Evolutionary conservation across 1,139 yeast genomes (phyloP).

Genomic region (Pichia sp.): DNA sequence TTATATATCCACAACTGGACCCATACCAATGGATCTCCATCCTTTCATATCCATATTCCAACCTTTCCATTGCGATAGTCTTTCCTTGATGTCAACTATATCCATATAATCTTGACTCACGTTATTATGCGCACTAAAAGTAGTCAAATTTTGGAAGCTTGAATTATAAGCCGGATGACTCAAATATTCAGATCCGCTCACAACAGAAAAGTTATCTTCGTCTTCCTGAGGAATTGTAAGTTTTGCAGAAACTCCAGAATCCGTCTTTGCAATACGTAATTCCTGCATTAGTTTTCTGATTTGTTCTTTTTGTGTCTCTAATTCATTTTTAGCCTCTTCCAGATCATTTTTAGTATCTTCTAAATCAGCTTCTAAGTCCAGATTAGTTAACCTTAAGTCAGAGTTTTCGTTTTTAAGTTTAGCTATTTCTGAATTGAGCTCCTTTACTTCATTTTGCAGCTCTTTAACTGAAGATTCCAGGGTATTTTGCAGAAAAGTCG

Average conservation of each 20-base stretch:
- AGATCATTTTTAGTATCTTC: slow-evolving; percentile 19
- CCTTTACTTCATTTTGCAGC: slow-evolving; percentile 11
- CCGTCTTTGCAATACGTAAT: slow-evolving; percentile 4
- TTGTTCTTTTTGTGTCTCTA: slow-evolving; percentile 14
- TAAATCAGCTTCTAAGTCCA: slow-evolving; percentile 20
- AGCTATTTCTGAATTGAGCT: slow-evolving; percentile 8
- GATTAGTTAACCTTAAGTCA: slow-evolving; percentile 18
- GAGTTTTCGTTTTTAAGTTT: slow-evolving; percentile 15
- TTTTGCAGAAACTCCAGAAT: background rate
- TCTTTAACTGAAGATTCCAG: slow-evolving; percentile 13
- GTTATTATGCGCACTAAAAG: slow-evolving; percentile 14
- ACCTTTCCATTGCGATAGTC: slow-evolving; percentile 52
- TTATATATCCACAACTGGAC: slow-evolving; percentile 47
- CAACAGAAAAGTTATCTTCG: slow-evolving; percentile 15
- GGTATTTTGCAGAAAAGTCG: slow-evolving; percentile 15
- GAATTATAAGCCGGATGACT: slow-evolving; percentile 9
- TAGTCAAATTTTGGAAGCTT: slow-evolving; percentile 20
- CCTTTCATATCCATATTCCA: slow-evolving; percentile 83
- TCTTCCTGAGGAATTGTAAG: slow-evolving; percentile 3
- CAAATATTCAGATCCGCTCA: slow-evolving; percentile 11
- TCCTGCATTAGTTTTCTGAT: slow-evolving; percentile 9
- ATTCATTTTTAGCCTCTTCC: slow-evolving; percentile 16
- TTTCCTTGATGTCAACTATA: slow-evolving; percentile 25
- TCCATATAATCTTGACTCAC: slow-evolving; percentile 22
- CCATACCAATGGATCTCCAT: slow-evolving; percentile 65